Base-by-base conservation (phyloP, 164 flowering plant genomes). In the Dillenia suffruticosa region DNA sequence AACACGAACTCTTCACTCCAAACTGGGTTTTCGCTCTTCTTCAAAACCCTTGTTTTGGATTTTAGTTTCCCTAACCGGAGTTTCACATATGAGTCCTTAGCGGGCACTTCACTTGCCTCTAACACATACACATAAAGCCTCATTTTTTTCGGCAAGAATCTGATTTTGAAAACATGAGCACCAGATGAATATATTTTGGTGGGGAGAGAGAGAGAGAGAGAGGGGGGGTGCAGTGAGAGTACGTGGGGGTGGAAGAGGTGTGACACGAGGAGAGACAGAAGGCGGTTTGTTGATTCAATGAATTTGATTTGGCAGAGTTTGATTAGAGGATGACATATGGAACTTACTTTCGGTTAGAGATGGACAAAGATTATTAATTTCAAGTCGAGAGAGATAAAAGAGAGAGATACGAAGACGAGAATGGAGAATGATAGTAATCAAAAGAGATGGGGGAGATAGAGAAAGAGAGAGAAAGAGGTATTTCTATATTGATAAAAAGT, bases 1-100 rank as follows among this genome's bases (percentile, higher is more conserved):
- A 92, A 86, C 51, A 82, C 83, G 60, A 92, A 87, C 74, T 92
- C 97, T 67, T 92, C 94, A 50, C 87, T 87, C 97, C 97, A 92
- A 53, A 79, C 71, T 0, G 84, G 84, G 66, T 77, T 74, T 0
- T 17, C 17, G 10, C 62, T 72, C 19, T 70, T 70, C 66, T 62
- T 81, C 66, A 72, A 53, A 32, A 77, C 70, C 66, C 85, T 67
- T 8, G 88, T 82, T 75, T 74, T 81, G 8, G 80, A 71, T 58
- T 84, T 87, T 51, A 56, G 65, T 61, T 80, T 87, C 4, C 95
- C 94, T 14, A 84, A 57, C 43, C 74, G 70, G 17, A 92, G 68
- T 75, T 83, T 84, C 62, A 79, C 89, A 55, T 69, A 84, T 0
- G 73, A 60, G 49, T 81, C 73, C 54, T 70, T 68, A 17, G 62